These are phyloP conservation scores for Suzukiozyma palmioleophila DNA, from an alignment of 1,139 yeast genomes.

Conservation along the genomic window DNA sequence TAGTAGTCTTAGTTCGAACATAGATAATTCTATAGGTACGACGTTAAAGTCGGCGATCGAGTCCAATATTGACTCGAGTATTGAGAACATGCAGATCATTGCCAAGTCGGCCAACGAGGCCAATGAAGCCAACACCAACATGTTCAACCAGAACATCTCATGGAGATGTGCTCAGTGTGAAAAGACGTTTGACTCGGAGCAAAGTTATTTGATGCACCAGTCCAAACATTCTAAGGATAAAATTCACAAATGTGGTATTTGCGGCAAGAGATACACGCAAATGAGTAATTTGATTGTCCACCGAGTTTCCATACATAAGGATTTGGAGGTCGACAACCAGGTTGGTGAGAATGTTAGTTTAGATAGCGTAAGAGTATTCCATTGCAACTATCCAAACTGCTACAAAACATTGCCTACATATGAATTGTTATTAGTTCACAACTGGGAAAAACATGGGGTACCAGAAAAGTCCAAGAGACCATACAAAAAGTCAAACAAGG, in stretches of 20 bases:
- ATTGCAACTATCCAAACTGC: slow-evolving; percentile 13
- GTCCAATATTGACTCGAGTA: background rate
- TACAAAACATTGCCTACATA: slow-evolving; percentile 13
- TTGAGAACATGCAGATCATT: slow-evolving; percentile 2
- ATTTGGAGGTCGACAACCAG: slow-evolving; percentile 10
- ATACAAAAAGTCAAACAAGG: slow-evolving; percentile 11
- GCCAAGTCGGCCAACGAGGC: slow-evolving; percentile 3
- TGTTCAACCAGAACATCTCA: background rate
- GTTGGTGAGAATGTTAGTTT: background rate
- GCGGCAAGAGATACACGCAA: slow-evolving; percentile 21
- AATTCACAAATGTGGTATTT: slow-evolving; percentile 14
- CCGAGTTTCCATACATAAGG: slow-evolving; percentile 13
- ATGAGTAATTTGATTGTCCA: slow-evolving; percentile 14
- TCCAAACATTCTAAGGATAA: slow-evolving; percentile 14
- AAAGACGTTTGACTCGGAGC: background rate
- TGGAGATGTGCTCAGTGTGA: slow-evolving; percentile 3
- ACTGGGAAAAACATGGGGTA: slow-evolving; percentile 8
- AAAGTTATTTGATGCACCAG: slow-evolving; percentile 6
- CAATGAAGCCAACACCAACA: background rate
- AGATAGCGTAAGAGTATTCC: slow-evolving; percentile 12
- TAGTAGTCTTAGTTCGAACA: background rate
- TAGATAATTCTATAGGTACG: background rate
- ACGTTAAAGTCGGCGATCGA: background rate
- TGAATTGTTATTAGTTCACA: slow-evolving; percentile 10
- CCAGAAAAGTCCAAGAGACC: slow-evolving; percentile 6